Base-by-base conservation (phyloP, 1,139 yeast species). In the Magnusiomyces ingens region DNA sequence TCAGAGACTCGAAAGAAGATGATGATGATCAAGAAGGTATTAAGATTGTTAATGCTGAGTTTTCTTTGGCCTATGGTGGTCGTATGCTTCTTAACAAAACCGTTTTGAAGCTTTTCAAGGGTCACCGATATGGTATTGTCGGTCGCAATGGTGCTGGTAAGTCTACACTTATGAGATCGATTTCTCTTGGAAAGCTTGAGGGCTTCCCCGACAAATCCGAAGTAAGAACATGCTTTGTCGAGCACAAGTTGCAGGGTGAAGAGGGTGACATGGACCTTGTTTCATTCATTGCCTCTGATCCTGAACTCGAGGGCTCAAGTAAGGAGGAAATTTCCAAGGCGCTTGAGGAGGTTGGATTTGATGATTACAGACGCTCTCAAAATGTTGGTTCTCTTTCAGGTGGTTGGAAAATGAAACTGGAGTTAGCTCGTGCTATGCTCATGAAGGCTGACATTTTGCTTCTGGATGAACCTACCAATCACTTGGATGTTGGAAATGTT, bases 101-200 rank as follows among this genome's bases (percentile, higher is more conserved):
- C 53, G 85, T 78, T 59, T 75, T 93, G 67, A 80, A 96, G 66
- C 78, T 93, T 57, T 76, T 87, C 65, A 90, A 91, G 75, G 99
- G 99, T 63, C 97, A 88, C 72, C 82, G 99, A 71, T 93, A 93
- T 67, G 99, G 99, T 75, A 80, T 93, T 59, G 90, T 97, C 77
- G 99, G 99, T 66, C 82, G 98, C 73, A 93, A 93, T 70, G 99
- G 99, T 79, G 97, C 97, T 56, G 99, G 99, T 75, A 93, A 93
- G 72, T 89, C 97, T 17, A 93, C 99, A 18, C 77, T 93, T 66
- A 91, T 93, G 98, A 81, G 99, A 72, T 87, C 99, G 41, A 93
- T 93, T 65, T 89, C 96, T 54, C 89, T 89, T 67, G 99, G 98
- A 56, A 96, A 93, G 75, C 80, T 93, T 60, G 99, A 93, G 73